Evolutionary conservation across 2,329 filamentous ascomycete species (phyloP).

Genomic region (Fusarium sp.): DNA sequence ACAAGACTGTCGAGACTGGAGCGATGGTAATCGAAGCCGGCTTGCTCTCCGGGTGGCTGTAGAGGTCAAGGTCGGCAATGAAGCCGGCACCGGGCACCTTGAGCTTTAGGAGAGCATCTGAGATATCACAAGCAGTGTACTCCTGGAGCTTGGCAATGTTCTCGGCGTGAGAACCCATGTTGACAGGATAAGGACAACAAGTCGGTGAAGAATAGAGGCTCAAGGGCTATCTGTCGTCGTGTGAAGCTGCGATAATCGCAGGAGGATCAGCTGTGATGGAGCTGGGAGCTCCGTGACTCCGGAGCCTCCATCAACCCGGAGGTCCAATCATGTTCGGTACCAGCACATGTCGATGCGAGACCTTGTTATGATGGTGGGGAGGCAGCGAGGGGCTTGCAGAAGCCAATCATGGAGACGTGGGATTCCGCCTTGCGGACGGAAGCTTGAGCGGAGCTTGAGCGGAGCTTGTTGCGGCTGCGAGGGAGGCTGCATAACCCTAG

Average conservation of each 20-base stretch:
- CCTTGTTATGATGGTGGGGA: conserved; percentile 30
- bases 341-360: conserved; percentile 37
- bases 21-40: conserved; percentile 55
- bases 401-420: conserved; percentile 29
- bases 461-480: conserved; percentile 25
- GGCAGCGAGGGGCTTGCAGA: conserved; percentile 27
- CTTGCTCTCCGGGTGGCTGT: conserved; percentile 44
- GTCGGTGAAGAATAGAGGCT: conserved; percentile 30
- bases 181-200: conserved; percentile 8
- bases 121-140: conserved; percentile 69
- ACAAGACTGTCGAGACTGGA: conserved; percentile 71
- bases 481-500: conserved; percentile 6
- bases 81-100: conserved; percentile 75
- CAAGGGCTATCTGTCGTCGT: conserved; percentile 23
- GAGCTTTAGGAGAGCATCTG: conserved; percentile 79
- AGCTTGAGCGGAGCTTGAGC: conserved; percentile 22
- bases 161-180: conserved; percentile 39
- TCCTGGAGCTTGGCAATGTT: conserved; percentile 47
- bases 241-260: conserved; percentile 28
- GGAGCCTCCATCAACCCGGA: conserved; percentile 43
- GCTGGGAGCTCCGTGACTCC: conserved; percentile 42
- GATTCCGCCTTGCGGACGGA: conserved; percentile 28
- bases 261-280: conserved; percentile 30
- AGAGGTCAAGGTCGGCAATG: conserved; percentile 66
- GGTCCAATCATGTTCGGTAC: conserved; percentile 46